Evolutionary conservation across 805 yeast species (phyloP).

Genomic region (Hanseniaspora lindneri): DNA sequence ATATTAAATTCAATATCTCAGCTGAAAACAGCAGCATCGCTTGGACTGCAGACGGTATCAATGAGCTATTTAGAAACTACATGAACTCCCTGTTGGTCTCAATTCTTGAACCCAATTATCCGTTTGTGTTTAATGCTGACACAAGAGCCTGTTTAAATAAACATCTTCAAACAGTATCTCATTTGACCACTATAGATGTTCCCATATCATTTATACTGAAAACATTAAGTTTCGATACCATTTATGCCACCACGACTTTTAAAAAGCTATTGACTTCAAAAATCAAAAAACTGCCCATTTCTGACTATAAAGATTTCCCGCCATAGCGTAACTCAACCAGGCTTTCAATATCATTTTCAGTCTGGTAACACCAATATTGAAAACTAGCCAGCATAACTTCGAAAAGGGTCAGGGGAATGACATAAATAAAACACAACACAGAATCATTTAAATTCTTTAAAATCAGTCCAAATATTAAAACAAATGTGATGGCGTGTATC

Average conservation of each 20-base stretch:
- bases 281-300: constrained; percentile 4
- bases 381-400: constrained; percentile 5
- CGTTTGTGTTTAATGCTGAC: constrained; percentile 26
- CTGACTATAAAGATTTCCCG: neutral
- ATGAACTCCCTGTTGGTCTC: constrained; percentile 22
- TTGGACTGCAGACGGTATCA: neutral
- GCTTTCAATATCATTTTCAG: constrained; percentile 2
- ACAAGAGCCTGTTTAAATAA: constrained; percentile 21
- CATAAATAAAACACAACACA: neutral
- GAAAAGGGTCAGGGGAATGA: neutral
- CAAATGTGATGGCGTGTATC: constrained; percentile 1
- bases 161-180: constrained; percentile 24
- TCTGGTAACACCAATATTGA: constrained; percentile 12
- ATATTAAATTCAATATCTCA: neutral
- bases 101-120: constrained; percentile 29
- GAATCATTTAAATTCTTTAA: neutral
- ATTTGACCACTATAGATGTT: constrained; percentile 20
- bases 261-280: constrained; percentile 18
- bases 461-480: neutral
- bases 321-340: constrained; percentile 3
- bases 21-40: neutral
- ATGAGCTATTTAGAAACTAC: neutral
- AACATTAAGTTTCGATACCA: constrained; percentile 17
- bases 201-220: constrained; percentile 9
- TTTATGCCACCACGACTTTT: constrained; percentile 22